A percentile compares a stretch with the other conserved stretches of the same genome.
These are phyloP conservation scores for Adansonia grandidieri DNA, from an alignment of 441 rosid genomes.

Conservation along the genomic window DNA sequence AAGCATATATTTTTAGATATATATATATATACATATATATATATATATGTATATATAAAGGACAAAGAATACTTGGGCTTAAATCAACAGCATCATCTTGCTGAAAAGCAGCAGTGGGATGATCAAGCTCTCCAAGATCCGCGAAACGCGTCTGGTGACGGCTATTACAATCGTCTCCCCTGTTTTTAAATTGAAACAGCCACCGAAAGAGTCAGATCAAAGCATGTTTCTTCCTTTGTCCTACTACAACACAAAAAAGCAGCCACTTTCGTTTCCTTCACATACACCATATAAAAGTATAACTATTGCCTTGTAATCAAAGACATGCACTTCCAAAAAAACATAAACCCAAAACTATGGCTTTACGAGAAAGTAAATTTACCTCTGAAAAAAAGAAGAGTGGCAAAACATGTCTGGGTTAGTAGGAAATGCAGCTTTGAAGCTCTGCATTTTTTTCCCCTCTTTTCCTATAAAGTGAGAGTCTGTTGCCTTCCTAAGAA, in stretches of 20 bases:
- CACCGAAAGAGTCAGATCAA: constrained; percentile 15
- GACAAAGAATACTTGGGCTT: constrained; percentile 66
- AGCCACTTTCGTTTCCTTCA: background rate
- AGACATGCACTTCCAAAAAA: constrained; percentile 22
- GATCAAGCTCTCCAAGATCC: constrained; percentile 85
- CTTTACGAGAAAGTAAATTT: background rate
- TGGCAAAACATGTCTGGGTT: constrained; percentile 64
- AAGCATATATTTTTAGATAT: background rate
- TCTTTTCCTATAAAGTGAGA: background rate
- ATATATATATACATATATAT: background rate
- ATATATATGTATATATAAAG: background rate
- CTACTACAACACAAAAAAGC: background rate
- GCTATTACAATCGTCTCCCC: constrained; percentile 52
- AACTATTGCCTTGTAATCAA: constrained; percentile 25
- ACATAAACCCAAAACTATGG: background rate
- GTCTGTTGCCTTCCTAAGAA: constrained; percentile 7
- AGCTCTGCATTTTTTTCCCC: constrained; percentile 62
- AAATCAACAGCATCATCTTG: constrained; percentile 73
- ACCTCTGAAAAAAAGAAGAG: constrained; percentile 73
- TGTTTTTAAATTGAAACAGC: constrained; percentile 32
- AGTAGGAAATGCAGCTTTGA: constrained; percentile 53
- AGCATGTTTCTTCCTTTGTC: constrained; percentile 18
- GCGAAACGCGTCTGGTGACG: constrained; percentile 51
- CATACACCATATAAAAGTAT: background rate
- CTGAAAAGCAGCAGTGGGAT: constrained; percentile 54